Base-by-base conservation (phyloP, 2,329 filamentous ascomycete genomes). In the Aspergillus ochraceus region DNA sequence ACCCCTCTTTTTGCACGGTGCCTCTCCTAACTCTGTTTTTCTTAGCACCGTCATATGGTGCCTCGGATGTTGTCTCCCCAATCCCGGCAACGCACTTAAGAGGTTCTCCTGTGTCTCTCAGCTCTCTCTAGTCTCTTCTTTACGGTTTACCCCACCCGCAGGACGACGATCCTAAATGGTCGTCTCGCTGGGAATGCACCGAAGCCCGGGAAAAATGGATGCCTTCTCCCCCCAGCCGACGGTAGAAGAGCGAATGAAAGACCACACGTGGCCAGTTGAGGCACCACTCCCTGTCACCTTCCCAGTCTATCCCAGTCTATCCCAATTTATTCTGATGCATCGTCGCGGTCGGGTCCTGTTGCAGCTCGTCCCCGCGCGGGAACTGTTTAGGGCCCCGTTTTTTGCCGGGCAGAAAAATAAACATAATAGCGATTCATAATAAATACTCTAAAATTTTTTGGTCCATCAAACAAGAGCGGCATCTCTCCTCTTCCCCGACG, bases 321-420 rank as follows among this genome's bases (percentile, higher is more conserved):
- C 26, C 26, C 26, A 29, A 9, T 29, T 29, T 29, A 24, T 32
- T 6, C 30, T 10, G 12, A 32, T 29, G 26, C 26, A 9, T 29
- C 26, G 12, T 36, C 60, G 51, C 55, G 57, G 53, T 64, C 53
- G 59, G 57, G 54, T 53, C 59, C 49, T 54, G 22, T n/a, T 52
- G 39, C 58, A 61, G 46, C 55, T n/a, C 54, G 45, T 58, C 54
- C 46, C 60, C 60, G 59, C 57, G 64, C 58, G 58, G 58, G 49
- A 60, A 42, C 30, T 39, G 29, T 26, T 39, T 12, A 8, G 26
- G 50, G 14, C 20, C 47, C 14, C 32, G 30, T 26, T 55, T 55
- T 69, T 66, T 62, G 62, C 58, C 66, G 65, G 67, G 67, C 67
- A 68, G 67, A 68, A 69, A 68, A 68, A 63, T 17, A 39, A 59